Base-by-base conservation (phyloP, 2,329 filamentous ascomycete species). In the Grosmannia penicillata region DNA sequence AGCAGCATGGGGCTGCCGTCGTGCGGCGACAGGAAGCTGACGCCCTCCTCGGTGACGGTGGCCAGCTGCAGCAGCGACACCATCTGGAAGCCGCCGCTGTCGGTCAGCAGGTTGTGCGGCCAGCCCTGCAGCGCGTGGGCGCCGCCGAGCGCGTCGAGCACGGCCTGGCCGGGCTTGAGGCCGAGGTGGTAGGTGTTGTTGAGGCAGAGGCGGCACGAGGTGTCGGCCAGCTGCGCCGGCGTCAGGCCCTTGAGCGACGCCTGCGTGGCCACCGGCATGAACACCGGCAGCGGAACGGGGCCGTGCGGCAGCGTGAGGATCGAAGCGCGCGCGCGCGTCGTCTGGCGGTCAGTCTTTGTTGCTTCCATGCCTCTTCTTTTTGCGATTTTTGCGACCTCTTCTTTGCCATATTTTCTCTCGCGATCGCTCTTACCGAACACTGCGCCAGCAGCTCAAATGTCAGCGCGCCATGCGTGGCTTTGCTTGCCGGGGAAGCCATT, bases 171-270 rank as follows among this genome's bases (percentile, higher is more conserved):
- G 1, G 91, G 91, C 60, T 94, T 96, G 39, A 98, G 65, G 9
- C 91, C 91, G 43, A 98, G 65, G 56, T 98, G 91, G 54, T 98
- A 98, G 11, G 91, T 98, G 60, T 98, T 98, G 63, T 98, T 98
- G 47, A 98, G 65, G 57, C 91, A 98, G 30, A 98, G 63, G 42
- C 82, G 76, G 53, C 93, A 98, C 31, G 83, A 77, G 1, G 87
- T 93, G 38, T 84, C 78, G 51, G 91, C 87, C 3, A 98, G 68
- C 54, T 98, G 91, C 47, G 89, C 79, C 1, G 89, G 86, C 0
- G 91, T 96, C 40, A 98, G 62, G 31, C 91, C 91, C 56, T 98
- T 98, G 28, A 98, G 68, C 0, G 89, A 94, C 1, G 84, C 91
- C 60, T 98, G 91, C 1, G 91, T 98, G 23, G 91, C 91, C 31